Evolutionary conservation across 805 yeast species (phyloP).

Genomic region (Myxozyma monticola): DNA sequence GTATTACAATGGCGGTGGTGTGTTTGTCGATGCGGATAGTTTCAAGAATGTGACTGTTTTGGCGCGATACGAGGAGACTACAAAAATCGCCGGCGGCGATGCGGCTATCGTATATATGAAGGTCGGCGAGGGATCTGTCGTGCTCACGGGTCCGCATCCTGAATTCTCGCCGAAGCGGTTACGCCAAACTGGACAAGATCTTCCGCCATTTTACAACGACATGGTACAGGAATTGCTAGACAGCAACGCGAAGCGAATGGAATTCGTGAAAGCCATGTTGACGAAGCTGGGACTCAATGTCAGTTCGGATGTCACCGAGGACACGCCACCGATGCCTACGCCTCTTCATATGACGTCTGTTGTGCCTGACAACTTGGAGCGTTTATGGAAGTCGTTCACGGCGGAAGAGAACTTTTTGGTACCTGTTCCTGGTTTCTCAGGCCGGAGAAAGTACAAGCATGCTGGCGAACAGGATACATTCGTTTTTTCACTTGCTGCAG

Average conservation of each 20-base stretch:
- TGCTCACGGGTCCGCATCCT: conserved; percentile 86
- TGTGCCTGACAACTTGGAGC: conserved; percentile 36
- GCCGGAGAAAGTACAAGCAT: conserved; percentile 38
- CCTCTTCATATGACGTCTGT: conserved; percentile 60
- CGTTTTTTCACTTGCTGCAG: conserved; percentile 34
- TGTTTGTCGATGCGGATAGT: conserved; percentile 72
- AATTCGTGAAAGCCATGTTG: conserved; percentile 60
- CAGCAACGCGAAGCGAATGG: conserved; percentile 51
- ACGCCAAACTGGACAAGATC: conserved; percentile 9
- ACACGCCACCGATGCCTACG: conserved; percentile 63
- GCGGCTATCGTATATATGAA: conserved; percentile 75
- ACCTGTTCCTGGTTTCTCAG: conserved; percentile 4
- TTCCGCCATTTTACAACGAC: conserved; percentile 23
- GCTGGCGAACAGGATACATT: conserved; percentile 59
- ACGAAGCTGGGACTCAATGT: conserved; percentile 66
- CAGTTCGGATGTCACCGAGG: conserved; percentile 46
- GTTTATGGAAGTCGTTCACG: conserved; percentile 41
- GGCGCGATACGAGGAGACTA: conserved; percentile 61
- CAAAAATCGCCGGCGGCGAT: conserved; percentile 51
- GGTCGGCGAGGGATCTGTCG: conserved; percentile 72
- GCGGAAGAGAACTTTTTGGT: conserved; percentile 40
- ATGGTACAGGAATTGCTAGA: conserved; percentile 41
- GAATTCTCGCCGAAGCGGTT: conserved; percentile 52
- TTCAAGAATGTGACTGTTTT: conserved; percentile 60
- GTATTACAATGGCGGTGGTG: conserved; percentile 89